Base-by-base conservation (phyloP, 2,329 filamentous ascomycete species). In the Colletotrichum endophyticum region DNA sequence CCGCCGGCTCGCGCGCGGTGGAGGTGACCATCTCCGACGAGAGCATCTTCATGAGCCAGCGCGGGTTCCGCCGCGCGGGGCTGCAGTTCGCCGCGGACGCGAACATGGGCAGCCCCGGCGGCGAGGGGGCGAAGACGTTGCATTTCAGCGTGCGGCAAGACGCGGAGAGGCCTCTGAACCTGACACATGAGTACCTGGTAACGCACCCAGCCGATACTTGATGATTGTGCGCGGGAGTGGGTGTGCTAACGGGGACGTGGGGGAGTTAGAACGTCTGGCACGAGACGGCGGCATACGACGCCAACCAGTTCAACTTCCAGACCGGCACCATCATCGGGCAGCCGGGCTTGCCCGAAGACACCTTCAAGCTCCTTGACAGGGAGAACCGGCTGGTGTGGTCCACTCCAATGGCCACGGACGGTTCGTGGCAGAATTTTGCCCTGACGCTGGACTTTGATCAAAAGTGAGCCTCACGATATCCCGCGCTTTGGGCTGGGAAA, bases 41-140 rank as follows among this genome's bases (percentile, higher is more conserved):
- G 69, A 86, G 84, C 81, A 84, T 88, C 81, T 88, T 88, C 82
- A 85, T 87, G 82, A 81, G 78, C 36, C 86, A 88, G 81, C 82
- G 84, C 59, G 87, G 86, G 27, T 88, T 88, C 83, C 84, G 87
- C n/a, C 83, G 87, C 61, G 86, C 84, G 5, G 87, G 87, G 1
- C 80, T 88, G 67, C 86, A 86, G 81, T 85, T 88, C 80, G 80
- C 82, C 74, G 83, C 81, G 72, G 86, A 88, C 80, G 80, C 80
- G 64, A 88, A 88, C 80, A 81, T 79, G 44, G 83, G 80, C 63
- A 83, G 85, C 36, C 84, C 84, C 0, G 86, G 84, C 0, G 81
- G 78, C 27, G 76, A 70, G 57, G 84, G 84, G 34, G 77, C 83
- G 74, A 83, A 81, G 81, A 86, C 84, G 73, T 69, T 86, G 72